phyloP scores from a whole-genome alignment of 1,284 basidiomycete genomes.

The Puccinia novopanici region DNA sequence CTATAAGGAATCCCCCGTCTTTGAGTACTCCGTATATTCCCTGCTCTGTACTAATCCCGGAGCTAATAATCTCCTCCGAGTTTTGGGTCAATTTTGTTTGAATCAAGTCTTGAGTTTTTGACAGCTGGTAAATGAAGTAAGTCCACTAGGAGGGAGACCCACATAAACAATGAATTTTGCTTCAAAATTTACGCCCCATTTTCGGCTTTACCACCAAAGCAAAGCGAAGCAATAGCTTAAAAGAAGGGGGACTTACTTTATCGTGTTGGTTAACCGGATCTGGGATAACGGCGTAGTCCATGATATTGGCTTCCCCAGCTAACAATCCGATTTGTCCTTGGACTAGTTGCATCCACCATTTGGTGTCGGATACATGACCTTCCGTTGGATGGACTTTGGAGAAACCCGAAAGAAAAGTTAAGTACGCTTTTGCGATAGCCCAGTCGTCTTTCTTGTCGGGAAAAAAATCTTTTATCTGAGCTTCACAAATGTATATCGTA shows the following conservation, averaged over 20 bases:
- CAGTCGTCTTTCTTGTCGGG: conserved; percentile 43
- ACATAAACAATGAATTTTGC: too few species aligned
- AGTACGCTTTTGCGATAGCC: conserved; percentile 48
- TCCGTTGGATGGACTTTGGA: conserved; percentile 48
- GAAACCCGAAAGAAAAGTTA: conserved; percentile 23
- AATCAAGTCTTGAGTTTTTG: conserved; percentile 47
- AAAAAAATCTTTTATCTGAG: conserved; percentile 41
- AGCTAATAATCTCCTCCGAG: conserved; percentile 39
- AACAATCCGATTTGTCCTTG: conserved; percentile 42
- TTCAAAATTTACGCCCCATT: neutral
- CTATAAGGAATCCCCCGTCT: conserved; percentile 42
- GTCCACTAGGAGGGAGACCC: conserved; percentile 28
- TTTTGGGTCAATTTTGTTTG: conserved; percentile 37
- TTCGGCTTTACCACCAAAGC: too few species aligned
- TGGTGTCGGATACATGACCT: conserved; percentile 40
- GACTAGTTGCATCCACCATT: conserved; percentile 46
- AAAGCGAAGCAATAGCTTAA: neutral
- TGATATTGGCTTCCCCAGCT: conserved; percentile 44
- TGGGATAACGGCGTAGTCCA: conserved; percentile 45
- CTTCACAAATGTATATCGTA: neutral
- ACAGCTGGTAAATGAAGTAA: conserved; percentile 42
- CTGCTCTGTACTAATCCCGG: conserved; percentile 41
- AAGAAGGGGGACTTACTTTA: neutral
- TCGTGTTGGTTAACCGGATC: conserved; percentile 47
- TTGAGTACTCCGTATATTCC: conserved; percentile 43